These are phyloP conservation scores for Colletotrichum chlorophyti DNA, from an alignment of 2,329 filamentous ascomycete species.

Conservation along the genomic window DNA sequence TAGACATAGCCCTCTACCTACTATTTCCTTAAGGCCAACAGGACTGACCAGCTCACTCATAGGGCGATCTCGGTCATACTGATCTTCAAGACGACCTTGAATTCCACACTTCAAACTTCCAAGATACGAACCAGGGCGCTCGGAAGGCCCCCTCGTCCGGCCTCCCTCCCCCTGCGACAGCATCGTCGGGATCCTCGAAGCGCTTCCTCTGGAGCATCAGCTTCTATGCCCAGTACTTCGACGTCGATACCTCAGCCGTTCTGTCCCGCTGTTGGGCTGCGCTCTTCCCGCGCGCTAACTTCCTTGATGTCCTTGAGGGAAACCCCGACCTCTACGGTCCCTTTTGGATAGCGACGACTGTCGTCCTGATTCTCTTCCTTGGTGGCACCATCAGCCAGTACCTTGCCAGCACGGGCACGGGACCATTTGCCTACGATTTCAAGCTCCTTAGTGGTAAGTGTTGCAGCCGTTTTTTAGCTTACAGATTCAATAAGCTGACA, in stretches of 20 bases:
- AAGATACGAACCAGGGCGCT: constrained; percentile 59
- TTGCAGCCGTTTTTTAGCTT: no score
- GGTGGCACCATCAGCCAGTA: constrained; percentile 96
- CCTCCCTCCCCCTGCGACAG: constrained; percentile 64
- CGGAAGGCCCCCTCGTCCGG: constrained; percentile 54
- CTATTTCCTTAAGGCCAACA: not conserved
- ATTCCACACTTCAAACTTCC: constrained; percentile 94
- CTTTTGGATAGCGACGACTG: constrained; percentile 98
- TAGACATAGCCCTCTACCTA: constrained; percentile 46
- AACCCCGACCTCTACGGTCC: constrained; percentile 97
- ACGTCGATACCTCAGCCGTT: constrained; percentile 93
- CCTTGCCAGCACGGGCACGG: constrained; percentile 70
- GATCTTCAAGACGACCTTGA: constrained; percentile 99
- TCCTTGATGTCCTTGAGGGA: constrained; percentile 95
- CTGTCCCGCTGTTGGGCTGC: constrained; percentile 85
- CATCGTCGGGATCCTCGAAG: constrained; percentile 64
- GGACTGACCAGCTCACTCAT: constrained; percentile 30
- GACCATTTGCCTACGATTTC: constrained; percentile 91
- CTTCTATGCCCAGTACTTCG: constrained; percentile 98
- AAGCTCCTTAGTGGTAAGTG: constrained; percentile 79
- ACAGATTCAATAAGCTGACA: not conserved
- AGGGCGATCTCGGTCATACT: constrained; percentile 98
- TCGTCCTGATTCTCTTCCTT: constrained; percentile 92
- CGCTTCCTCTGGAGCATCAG: constrained; percentile 90
- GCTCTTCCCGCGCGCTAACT: constrained; percentile 91